Evolutionary conservation across 73 alveolate species (phyloP), one percentile per base, ranked within the genome.

Genomic region (Blepharisma stoltei): DNA sequence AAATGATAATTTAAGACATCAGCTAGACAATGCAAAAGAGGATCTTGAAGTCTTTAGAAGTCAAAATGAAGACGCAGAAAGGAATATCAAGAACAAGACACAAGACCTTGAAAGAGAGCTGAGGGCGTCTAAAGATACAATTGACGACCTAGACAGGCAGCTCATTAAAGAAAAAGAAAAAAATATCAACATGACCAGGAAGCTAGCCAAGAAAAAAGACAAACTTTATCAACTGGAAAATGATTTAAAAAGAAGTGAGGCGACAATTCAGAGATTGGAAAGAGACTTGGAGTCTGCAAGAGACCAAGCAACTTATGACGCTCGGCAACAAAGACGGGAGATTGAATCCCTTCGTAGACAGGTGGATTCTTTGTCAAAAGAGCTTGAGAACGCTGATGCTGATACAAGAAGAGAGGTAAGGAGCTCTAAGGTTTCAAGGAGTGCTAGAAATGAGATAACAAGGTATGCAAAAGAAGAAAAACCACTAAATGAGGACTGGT

Each of bases 101-200:
- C 49, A n/a, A 20, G 73, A 60, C 46, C 46, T 60, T 1, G 73
- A 60, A 38, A 14, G 73, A 9, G 73, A 60, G 23, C 46, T 60
- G 73, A 60, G 73, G 46, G 37, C 46, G 2, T 20, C 73, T 2
- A 60, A 25, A 60, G 73, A 60, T 2, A n/a, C 46, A 20, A 25
- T 60, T 14, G 14, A 14, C 2, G 73, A 60, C 46, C 23, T 60
- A 0, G 73, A 60, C 2, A 14, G 73, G 5, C 46, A 60, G 14
- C 46, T 60, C n/a, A 25, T 25, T 18, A 60, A 38, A 60, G 73
- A 60, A 60, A 60, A 25, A 60, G 73, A 25, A n/a, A n/a, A 60
- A 60, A 9, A n/a, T 60, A 14, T n/a, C 18, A 25, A 60, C 18
- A 60, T 14, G 37, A 9, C 14, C 46, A n/a, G 45, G 5, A 38